These are phyloP conservation scores for Leishmania amazonensis DNA, from an alignment of 208 protist genomes.

Conservation along the genomic window DNA sequence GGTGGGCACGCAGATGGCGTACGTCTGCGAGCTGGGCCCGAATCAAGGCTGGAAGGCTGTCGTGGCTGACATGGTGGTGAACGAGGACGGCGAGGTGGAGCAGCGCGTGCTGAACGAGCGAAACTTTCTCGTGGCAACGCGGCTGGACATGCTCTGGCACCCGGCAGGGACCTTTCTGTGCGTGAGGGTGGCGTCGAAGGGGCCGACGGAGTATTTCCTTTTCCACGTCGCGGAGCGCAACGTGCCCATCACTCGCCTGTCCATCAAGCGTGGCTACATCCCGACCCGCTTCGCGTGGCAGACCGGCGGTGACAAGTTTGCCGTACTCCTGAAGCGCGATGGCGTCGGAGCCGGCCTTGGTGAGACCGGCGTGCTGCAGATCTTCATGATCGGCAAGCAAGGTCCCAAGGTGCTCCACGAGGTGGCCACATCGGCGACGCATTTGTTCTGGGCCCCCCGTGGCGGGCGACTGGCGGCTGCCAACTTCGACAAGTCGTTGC, in stretches of 20 bases:
- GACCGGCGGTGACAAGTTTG: conserved; percentile 81
- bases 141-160: conserved; percentile 88
- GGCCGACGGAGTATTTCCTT: conserved; percentile 79
- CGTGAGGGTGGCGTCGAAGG: conserved; percentile 69
- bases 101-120: conserved; percentile 77
- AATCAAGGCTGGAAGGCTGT: conserved; percentile 81
- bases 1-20: conserved; percentile 76
- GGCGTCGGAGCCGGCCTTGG: conserved; percentile 45
- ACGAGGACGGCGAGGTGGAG: conserved; percentile 73
- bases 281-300: conserved; percentile 88
- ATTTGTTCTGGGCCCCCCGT: conserved; percentile 86
- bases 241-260: conserved; percentile 65
- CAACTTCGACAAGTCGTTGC: conserved; percentile 85
- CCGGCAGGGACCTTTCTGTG: conserved; percentile 83
- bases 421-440: conserved; percentile 58
- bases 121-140: conserved; percentile 80
- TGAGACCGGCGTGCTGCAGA: conserved; percentile 70
- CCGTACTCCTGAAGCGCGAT: conserved; percentile 62
- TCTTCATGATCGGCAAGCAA: conserved; percentile 80
- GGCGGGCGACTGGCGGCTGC: conserved; percentile 67
- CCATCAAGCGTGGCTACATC: conserved; percentile 69
- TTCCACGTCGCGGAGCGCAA: conserved; percentile 68
- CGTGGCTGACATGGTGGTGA: conserved; percentile 72
- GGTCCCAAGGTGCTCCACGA: conserved; percentile 72
- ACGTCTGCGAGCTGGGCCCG: conserved; percentile 52